Evolutionary conservation across 2,329 filamentous ascomycete genomes (phyloP).

Genomic region (Paraphaeosphaeria minitans): DNA sequence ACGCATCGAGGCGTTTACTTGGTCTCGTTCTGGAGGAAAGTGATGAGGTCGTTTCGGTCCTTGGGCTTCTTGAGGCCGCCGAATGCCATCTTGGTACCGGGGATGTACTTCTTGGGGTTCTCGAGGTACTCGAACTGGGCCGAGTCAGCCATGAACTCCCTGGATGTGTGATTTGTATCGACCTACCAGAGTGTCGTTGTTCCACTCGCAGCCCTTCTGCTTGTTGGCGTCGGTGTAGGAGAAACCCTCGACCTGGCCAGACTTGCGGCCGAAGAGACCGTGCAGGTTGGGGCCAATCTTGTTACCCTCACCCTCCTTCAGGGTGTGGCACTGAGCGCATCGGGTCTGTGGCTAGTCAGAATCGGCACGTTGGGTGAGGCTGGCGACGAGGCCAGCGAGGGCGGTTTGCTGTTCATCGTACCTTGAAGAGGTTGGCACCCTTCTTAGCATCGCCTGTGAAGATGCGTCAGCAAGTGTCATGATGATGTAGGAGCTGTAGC

Average conservation of each 20-base stretch:
- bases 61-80: conserved; percentile 99
- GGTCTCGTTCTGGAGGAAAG: conserved; percentile 73
- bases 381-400: conserved; percentile 8
- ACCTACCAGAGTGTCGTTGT: conserved; percentile 79
- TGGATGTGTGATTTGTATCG: neutral
- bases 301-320: conserved; percentile 88
- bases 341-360: conserved; percentile 65
- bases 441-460: conserved; percentile 84
- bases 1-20: conserved; percentile 59
- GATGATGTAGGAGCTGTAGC: conserved; percentile 11
- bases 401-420: conserved; percentile 33
- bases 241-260: conserved; percentile 88
- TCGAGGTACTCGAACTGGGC: conserved; percentile 93
- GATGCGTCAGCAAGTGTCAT: conserved; percentile 28
- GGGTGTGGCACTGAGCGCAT: conserved; percentile 98
- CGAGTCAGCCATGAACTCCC: conserved; percentile 18
- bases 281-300: conserved; percentile 97
- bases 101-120: conserved; percentile 99
- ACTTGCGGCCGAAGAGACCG: conserved; percentile 97
- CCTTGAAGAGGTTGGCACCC: conserved; percentile 98
- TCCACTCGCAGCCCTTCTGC: conserved; percentile 89
- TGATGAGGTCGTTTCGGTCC: conserved; percentile 98
- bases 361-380: conserved; percentile 9
- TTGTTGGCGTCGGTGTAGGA: conserved; percentile 99
- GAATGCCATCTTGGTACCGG: conserved; percentile 99